Evolutionary conservation across 306 rosid genomes (phyloP).

Genomic region (Inga leiocalycina): DNA sequence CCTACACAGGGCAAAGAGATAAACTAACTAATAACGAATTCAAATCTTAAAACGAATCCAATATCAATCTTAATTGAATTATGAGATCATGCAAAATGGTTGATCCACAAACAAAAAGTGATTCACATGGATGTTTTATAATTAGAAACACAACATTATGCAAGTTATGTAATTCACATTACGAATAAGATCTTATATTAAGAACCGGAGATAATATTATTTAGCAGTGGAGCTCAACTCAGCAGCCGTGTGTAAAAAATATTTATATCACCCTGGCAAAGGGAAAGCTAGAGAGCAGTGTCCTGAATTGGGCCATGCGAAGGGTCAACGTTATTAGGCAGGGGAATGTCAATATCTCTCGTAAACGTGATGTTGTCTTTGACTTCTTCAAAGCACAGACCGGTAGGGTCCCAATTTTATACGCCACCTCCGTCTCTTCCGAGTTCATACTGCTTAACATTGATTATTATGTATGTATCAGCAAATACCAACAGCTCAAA

Average conservation of each 20-base stretch:
- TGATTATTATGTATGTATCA: neutral
- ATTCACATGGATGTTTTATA: neutral
- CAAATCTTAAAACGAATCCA: too few relatives aligned
- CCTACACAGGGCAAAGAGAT: neutral
- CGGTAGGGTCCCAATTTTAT: neutral
- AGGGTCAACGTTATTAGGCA: slow-evolving; percentile 21
- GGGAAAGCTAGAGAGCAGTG: neutral
- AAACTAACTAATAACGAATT: neutral
- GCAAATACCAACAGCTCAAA: neutral
- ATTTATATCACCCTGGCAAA: neutral
- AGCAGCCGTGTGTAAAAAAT: neutral
- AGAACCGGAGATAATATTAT: accelerated
- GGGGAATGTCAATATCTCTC: slow-evolving; percentile 8
- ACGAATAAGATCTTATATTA: accelerated
- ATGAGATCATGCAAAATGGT: neutral
- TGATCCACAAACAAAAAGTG: neutral
- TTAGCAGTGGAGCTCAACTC: neutral
- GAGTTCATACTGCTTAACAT: neutral
- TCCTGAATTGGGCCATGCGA: neutral
- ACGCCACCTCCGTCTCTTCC: neutral
- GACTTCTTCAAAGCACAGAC: slow-evolving; percentile 1
- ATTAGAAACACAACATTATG: neutral
- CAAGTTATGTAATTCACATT: neutral
- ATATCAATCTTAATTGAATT: neutral
- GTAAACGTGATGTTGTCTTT: slow-evolving; percentile 2